Evolutionary conservation across 495 filamentous ascomycete species (phyloP).

Genomic region (Elaphomyces granulatus): DNA sequence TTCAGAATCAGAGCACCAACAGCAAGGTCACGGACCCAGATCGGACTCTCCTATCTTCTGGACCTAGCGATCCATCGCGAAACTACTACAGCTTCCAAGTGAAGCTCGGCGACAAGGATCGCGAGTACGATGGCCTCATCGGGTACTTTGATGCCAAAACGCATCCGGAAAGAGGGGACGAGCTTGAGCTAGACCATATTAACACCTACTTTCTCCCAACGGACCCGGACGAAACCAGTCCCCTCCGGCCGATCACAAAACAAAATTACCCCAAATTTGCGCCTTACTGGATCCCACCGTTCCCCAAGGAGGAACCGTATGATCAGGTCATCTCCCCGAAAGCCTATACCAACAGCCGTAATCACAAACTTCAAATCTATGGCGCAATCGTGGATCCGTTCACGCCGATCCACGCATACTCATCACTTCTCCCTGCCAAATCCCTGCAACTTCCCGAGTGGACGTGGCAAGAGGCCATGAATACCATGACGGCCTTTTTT

Average conservation of each 20-base stretch:
- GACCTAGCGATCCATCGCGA: not conserved
- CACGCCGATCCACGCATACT: conserved; percentile 24
- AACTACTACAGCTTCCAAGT: conserved; percentile 24
- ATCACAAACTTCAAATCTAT: not conserved
- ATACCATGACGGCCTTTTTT: conserved; percentile 34
- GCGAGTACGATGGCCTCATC: conserved; percentile 27
- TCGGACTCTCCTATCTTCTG: not conserved
- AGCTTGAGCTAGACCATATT: conserved; percentile 16
- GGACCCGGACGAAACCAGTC: not conserved
- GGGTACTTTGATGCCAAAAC: conserved; percentile 20
- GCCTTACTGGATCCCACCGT: not conserved
- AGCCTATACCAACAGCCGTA: conserved; percentile 4
- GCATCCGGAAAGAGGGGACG: not conserved
- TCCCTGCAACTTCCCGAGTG: conserved; percentile 25
- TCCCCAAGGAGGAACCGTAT: not conserved
- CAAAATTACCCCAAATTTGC: not conserved
- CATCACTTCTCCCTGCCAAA: conserved; percentile 21
- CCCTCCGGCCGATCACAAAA: not conserved
- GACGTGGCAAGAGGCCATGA: conserved; percentile 28
- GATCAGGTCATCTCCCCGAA: not conserved
- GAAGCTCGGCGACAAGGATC: conserved; percentile 27
- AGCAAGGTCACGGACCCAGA: not conserved
- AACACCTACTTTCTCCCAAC: conserved; percentile 10
- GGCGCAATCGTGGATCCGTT: conserved; percentile 34
- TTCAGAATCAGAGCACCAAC: conserved; percentile 7